phyloP scores from a whole-genome alignment of 768 basidiomycete genomes.

The Strobilomyces dryophilus region DNA sequence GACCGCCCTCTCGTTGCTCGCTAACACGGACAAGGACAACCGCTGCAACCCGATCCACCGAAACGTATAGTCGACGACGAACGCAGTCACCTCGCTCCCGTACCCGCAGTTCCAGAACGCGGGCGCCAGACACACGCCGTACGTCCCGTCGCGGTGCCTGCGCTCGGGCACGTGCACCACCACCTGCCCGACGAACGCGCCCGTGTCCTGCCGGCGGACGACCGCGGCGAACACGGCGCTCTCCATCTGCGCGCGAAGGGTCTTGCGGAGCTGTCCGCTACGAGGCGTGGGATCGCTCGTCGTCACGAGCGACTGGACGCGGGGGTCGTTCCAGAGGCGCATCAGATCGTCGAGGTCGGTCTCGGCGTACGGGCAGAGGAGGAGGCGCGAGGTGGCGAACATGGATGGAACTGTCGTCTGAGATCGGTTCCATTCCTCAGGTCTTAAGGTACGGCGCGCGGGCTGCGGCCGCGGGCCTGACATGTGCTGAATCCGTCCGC shows the following conservation, averaged over 20 bases:
- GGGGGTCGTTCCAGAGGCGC: slow-evolving; percentile 28
- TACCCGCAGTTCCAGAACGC: slow-evolving; percentile 39
- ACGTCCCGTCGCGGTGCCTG: slow-evolving; percentile 29
- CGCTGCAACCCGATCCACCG: slow-evolving; percentile 37
- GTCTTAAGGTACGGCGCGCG: background rate
- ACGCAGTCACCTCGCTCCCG: slow-evolving; percentile 38
- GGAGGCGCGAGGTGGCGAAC: slow-evolving; percentile 32
- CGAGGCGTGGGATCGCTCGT: slow-evolving; percentile 12
- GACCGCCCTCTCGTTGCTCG: slow-evolving; percentile 36
- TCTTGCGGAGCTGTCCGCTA: slow-evolving; percentile 14
- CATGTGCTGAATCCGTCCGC: background rate
- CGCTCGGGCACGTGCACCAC: slow-evolving; percentile 24
- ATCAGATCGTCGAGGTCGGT: slow-evolving; percentile 31
- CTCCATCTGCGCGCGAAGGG: slow-evolving; percentile 21
- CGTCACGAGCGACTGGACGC: slow-evolving; percentile 20
- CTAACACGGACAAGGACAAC: slow-evolving; percentile 37
- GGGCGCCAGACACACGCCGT: slow-evolving; percentile 29
- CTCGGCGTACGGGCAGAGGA: slow-evolving; percentile 31
- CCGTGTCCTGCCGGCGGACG: slow-evolving; percentile 26
- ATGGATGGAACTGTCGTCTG: slow-evolving; percentile 5
- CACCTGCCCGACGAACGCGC: slow-evolving; percentile 32
- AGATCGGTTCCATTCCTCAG: background rate
- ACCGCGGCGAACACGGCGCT: slow-evolving; percentile 27
- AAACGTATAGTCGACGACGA: slow-evolving; percentile 40
- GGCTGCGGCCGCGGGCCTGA: slow-evolving; percentile 21